Evolutionary conservation across 805 yeast species (phyloP).

Genomic region (Candida stauntonica): DNA sequence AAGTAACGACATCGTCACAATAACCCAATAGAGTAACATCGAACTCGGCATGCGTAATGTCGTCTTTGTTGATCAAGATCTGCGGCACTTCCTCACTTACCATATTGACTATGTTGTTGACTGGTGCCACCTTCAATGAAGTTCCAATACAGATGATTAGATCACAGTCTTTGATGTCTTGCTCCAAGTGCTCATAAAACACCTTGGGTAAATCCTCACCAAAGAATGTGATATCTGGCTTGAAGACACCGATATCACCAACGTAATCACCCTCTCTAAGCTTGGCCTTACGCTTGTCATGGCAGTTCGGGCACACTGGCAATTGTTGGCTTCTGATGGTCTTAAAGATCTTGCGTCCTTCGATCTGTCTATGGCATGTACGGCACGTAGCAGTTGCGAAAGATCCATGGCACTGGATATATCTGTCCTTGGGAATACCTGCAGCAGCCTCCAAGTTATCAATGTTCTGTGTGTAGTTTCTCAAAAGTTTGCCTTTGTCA

Average conservation of each 20-base stretch:
- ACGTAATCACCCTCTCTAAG: constrained; percentile 26
- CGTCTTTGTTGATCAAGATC: constrained; percentile 71
- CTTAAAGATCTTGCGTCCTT: constrained; percentile 61
- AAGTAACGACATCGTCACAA: constrained; percentile 78
- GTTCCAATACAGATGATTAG: constrained; percentile 84
- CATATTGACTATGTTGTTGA: constrained; percentile 77
- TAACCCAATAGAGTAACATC: constrained; percentile 73
- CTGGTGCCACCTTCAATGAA: constrained; percentile 89
- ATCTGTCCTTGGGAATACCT: constrained; percentile 59
- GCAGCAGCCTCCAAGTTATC: constrained; percentile 83
- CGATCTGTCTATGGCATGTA: constrained; percentile 62
- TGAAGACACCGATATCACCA: constrained; percentile 72
- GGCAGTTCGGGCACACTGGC: constrained; percentile 72
- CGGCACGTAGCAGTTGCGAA: constrained; percentile 85
- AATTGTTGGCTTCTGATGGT: constrained; percentile 55
- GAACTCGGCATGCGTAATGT: constrained; percentile 70
- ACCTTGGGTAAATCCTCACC: constrained; percentile 76
- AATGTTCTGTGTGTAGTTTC: constrained; percentile 89
- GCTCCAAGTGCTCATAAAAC: constrained; percentile 55
- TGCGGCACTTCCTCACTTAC: constrained; percentile 76
- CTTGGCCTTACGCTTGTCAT: constrained; percentile 36
- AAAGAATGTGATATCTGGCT: constrained; percentile 90
- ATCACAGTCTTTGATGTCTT: constrained; percentile 69
- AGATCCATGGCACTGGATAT: constrained; percentile 91
- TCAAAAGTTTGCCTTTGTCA: constrained; percentile 68